phyloP scores from a whole-genome alignment of 495 filamentous ascomycete species.

The Penicillium subrubescens region DNA sequence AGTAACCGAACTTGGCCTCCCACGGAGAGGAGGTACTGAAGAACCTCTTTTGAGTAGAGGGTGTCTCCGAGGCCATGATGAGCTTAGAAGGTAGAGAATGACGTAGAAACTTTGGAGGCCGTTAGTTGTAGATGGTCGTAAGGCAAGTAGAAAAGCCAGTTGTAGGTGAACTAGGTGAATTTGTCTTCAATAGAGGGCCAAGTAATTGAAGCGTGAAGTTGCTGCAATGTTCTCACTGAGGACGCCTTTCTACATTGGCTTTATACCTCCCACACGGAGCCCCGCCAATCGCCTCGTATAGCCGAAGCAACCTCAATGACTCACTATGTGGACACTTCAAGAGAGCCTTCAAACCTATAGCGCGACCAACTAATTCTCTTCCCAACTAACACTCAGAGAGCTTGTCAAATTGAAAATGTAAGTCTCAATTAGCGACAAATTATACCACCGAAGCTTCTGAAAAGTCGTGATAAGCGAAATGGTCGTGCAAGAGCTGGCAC shows the following conservation, averaged over 20 bases:
- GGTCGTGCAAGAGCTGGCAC: background rate
- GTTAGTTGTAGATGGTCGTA: background rate
- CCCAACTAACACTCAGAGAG: background rate
- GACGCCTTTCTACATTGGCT: background rate
- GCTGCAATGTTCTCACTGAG: background rate
- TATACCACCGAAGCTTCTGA: background rate
- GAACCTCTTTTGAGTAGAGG: conserved; percentile 8
- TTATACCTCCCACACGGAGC: background rate
- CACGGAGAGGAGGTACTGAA: conserved; percentile 42
- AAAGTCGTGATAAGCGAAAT: background rate
- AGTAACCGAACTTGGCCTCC: conserved; percentile 48
- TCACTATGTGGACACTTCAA: background rate
- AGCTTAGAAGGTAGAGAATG: background rate
- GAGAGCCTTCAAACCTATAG: background rate
- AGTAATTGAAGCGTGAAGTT: background rate
- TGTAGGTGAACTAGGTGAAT: background rate
- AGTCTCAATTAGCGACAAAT: background rate
- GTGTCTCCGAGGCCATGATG: conserved; percentile 2
- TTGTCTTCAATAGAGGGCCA: background rate
- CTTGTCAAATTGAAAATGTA: background rate
- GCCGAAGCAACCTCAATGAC: background rate
- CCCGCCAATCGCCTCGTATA: conserved; percentile 2
- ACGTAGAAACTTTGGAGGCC: background rate
- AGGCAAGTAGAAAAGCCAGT: background rate
- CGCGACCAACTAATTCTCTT: background rate